These are phyloP conservation scores for Thoreauomyces humboldtii DNA, from an alignment of 192 early-diverging fungal species.

Conservation along the genomic window DNA sequence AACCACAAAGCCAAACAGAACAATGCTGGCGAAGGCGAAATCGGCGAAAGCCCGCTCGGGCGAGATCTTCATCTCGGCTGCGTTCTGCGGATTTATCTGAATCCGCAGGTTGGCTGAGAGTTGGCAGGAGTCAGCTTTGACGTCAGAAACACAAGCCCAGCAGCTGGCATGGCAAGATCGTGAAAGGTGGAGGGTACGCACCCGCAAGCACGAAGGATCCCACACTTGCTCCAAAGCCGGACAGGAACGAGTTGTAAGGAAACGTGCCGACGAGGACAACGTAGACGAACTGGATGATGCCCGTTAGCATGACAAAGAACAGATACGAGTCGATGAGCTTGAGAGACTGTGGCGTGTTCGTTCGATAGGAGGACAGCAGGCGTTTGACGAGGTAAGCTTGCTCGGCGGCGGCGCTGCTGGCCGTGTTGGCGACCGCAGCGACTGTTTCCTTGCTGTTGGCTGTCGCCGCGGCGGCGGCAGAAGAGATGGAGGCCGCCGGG, in stretches of 20 bases:
- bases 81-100: conserved; percentile 83
- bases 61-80: conserved; percentile 65
- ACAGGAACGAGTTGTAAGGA: conserved; percentile 97
- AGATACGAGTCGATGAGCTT: conserved; percentile 95
- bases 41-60: conserved; percentile 94
- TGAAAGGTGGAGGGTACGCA: conserved; percentile 31
- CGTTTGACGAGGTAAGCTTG: conserved; percentile 31
- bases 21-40: conserved; percentile 79
- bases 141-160: no score
- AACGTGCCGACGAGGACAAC: conserved; percentile 83
- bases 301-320: conserved; percentile 85
- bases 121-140: no score
- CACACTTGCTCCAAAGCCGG: conserved; percentile 89
- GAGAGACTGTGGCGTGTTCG: conserved; percentile 72
- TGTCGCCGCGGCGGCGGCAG: background rate
- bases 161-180: background rate
- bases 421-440: background rate
- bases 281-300: conserved; percentile 88
- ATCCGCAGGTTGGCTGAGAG: conserved; percentile 89
- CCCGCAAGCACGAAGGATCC: conserved; percentile 89
- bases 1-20: conserved; percentile 87
- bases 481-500: no score
- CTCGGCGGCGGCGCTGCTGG: conserved; percentile 17
- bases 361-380: conserved; percentile 47
- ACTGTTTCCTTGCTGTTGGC: background rate